Base-by-base conservation (phyloP, 345 rosid species). In the Boechera stricta region DNA sequence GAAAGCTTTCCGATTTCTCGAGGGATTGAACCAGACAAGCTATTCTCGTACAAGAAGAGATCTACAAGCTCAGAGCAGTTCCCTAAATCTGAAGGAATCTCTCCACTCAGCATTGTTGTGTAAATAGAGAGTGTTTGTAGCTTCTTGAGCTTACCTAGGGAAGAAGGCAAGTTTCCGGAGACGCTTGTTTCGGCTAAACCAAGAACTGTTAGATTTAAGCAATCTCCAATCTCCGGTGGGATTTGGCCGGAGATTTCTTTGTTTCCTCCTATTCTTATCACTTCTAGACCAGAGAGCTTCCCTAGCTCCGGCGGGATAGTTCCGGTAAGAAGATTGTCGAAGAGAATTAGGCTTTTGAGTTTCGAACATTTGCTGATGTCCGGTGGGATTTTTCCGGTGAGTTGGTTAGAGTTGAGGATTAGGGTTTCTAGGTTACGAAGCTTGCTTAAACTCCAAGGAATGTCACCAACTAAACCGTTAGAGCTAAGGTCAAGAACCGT, bases 51-150 rank as follows among this genome's bases (percentile, higher is more conserved):
- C 54, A 92, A 85, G 91, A 79, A 89, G 84, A 95, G 69, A 74
- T 81, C 82, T 8, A 89, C 90, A 74, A 95, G 96, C 87, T 92
- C 90, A 68, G 93, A 82, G 61, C 99, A 92, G 77, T 92, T 89
- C 58, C 96, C 94, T 78, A 95, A 58, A 3, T 89, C 88, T 5
- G 89, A 75, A 74, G 99, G 99, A 36, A 95, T 89, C 85, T 86
- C 88, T 71, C 99, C 97, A n/a, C 90, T 87, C 12, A 95, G 65
- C 92, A 84, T 81, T 18, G 98, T 87, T 0, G 91, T 89, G 79
- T 91, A 90, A 7, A 91, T 81, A 0, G 94, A 88, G 70, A 95
- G 75, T 2, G 91, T 89, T 68, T 81, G 91, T 21, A 95, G 90
- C 82, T 82, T 89, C 71, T 67, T 80, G 32, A 95, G 88, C 41